phyloP scores from a whole-genome alignment of 2,329 filamentous ascomycete species.

The Calonectria leucothoes region DNA sequence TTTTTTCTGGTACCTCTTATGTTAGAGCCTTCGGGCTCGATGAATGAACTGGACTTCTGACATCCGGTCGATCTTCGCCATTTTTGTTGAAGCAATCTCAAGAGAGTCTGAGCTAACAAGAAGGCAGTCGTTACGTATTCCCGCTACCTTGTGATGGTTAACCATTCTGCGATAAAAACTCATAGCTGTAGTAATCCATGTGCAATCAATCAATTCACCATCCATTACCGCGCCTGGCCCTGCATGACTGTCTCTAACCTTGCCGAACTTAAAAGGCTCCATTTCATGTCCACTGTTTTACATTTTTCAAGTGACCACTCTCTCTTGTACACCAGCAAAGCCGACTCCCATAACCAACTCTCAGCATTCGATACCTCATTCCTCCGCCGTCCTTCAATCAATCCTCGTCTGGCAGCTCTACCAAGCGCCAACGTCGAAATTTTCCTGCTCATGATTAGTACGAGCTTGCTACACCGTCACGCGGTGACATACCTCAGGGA shows the following conservation, averaged over 20 bases:
- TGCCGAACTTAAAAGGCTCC: slow-evolving; percentile 21
- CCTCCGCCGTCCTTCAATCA: background rate
- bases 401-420: slow-evolving; percentile 53
- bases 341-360: slow-evolving; percentile 37
- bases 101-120: slow-evolving; percentile 32
- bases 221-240: slow-evolving; percentile 13
- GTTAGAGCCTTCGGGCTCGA: slow-evolving; percentile 77
- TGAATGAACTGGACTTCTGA: slow-evolving; percentile 94
- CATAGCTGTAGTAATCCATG: background rate
- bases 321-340: slow-evolving; percentile 34
- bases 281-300: slow-evolving; percentile 42
- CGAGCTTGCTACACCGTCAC: background rate
- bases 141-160: background rate
- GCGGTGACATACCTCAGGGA: slow-evolving; percentile 78
- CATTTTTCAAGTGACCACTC: slow-evolving; percentile 40
- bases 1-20: slow-evolving; percentile 99
- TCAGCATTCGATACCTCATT: background rate
- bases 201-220: slow-evolving; percentile 15
- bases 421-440: slow-evolving; percentile 93
- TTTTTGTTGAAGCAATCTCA: slow-evolving; percentile 17
- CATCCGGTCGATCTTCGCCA: slow-evolving; percentile 30
- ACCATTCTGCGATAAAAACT: background rate
- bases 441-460: slow-evolving; percentile 73
- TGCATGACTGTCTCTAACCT: slow-evolving; percentile 20
- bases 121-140: slow-evolving; percentile 11